Base-by-base conservation (phyloP, 139 green algal species). In the Tetradesmus lagerheimii region DNA sequence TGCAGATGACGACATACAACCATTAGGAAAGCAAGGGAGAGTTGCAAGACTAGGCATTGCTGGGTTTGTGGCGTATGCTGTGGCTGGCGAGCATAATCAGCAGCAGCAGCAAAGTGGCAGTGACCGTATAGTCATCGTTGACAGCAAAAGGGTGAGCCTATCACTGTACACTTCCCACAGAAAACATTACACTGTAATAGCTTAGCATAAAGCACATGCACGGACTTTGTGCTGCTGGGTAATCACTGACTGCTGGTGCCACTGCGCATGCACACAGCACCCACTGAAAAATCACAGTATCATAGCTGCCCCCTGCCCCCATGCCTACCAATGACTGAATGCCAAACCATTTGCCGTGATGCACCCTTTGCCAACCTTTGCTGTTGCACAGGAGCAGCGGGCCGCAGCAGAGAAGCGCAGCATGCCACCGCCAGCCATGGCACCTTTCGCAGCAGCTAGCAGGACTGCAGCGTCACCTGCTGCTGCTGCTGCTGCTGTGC, bases 31-130 rank as follows among this genome's bases (percentile, higher is more conserved):
- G 11, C 38, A 79, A 16, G 83, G 83, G 15, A 62, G 83, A 34
- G 83, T 88, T 18, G 83, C 83, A 39, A 43, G 83, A 12, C n/a
- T 88, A 6, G 83, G 83, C 4, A 88, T 88, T 37, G 83, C 83
- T 35, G 83, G 83, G 27, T 88, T 88, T 80, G 83, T 88, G 37
- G 39, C 47, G 29, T 43, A 27, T 74, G 83, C 62, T 43, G 83
- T 41, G 53, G 83, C n/a, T n/a, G 25, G 35, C 37, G 25, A 64
- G 41, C 41, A 84, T 8, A 8, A 35, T 64, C 78, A 84, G 67
- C 67, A 39, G 27, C 67, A 37, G 67, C 66, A 84, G 9, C 11
- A 34, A 25, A 6, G 11, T 62, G 15, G 8, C 12, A 3, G 25
- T 23, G 78, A 38, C 38, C 38, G 57, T 31, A 45, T 88, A 34